These are phyloP conservation scores for Cardamine occulta DNA, from an alignment of 345 rosid genomes.

Conservation along the genomic window DNA sequence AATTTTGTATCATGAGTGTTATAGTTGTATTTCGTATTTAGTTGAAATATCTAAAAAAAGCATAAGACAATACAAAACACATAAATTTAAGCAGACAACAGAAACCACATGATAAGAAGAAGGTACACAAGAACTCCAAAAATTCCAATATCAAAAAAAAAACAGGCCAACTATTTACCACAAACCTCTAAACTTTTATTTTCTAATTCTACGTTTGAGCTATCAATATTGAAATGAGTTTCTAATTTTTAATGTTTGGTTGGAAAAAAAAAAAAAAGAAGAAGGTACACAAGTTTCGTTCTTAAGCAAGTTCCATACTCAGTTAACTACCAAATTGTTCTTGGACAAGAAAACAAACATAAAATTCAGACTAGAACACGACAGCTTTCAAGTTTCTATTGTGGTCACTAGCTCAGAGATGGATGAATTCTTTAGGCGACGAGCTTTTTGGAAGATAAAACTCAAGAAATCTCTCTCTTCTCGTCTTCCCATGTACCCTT, in stretches of 20 bases:
- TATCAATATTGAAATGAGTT: too few species aligned
- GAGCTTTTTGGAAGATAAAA: not conserved
- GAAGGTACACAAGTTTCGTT: not conserved
- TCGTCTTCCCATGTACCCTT: not conserved
- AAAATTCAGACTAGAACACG: not conserved
- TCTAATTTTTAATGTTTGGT: too few species aligned
- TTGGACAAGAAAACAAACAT: not conserved
- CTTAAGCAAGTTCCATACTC: not conserved
- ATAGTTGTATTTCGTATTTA: too few species aligned
- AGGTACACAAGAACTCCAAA: too few species aligned
- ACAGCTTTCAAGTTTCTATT: not conserved
- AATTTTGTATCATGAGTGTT: too few species aligned
- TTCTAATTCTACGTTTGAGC: too few species aligned
- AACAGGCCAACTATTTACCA: too few species aligned
- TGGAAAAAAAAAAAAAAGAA: too few species aligned
- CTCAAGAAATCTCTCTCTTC: conserved; percentile 13
- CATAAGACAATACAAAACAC: too few species aligned
- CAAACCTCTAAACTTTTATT: too few species aligned
- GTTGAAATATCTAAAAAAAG: too few species aligned
- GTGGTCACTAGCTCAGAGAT: not conserved
- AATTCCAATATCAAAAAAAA: too few species aligned
- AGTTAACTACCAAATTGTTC: not conserved
- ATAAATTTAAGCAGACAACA: not conserved
- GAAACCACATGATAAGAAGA: not conserved
- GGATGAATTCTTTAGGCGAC: not conserved